phyloP scores from a whole-genome alignment of 139 green algal genomes.

The Micromonas pusilla region DNA sequence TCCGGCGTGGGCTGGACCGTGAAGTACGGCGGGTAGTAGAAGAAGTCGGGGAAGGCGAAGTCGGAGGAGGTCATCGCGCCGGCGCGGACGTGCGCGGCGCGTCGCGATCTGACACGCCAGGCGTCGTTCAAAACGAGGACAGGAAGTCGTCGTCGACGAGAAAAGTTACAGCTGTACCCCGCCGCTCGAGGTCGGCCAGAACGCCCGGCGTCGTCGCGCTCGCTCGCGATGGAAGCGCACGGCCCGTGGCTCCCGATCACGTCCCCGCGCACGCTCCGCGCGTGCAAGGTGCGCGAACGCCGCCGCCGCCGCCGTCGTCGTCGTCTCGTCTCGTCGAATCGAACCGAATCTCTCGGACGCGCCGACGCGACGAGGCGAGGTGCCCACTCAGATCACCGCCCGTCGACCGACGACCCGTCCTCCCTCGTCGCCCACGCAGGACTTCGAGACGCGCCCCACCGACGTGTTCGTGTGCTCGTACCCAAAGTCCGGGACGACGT shows the following conservation, averaged over 20 bases:
- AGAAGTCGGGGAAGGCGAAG: neutral
- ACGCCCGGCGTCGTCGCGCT: no score
- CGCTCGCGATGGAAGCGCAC: neutral
- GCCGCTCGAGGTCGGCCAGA: no score
- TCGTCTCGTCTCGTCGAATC: neutral
- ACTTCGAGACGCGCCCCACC: neutral
- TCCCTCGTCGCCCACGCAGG: no score
- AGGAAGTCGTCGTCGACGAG: no score
- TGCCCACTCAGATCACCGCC: no score
- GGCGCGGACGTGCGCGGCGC: neutral
- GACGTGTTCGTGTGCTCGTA: conserved; percentile 23
- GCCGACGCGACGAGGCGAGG: no score
- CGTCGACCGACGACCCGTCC: no score
- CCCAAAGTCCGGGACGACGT: conserved; percentile 23
- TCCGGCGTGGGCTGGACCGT: neutral
- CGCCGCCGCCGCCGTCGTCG: neutral
- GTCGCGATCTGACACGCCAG: no score
- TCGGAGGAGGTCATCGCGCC: neutral
- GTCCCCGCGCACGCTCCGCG: neutral
- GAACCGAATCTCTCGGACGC: no score
- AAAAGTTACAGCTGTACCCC: no score
- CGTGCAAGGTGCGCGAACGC: neutral
- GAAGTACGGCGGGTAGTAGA: neutral
- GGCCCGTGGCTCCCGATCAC: conserved; percentile 5
- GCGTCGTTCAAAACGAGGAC: no score